Evolutionary conservation across 345 rosid species (phyloP), one percentile per base, ranked within the genome.

Genomic region (Clausena lansium): DNA sequence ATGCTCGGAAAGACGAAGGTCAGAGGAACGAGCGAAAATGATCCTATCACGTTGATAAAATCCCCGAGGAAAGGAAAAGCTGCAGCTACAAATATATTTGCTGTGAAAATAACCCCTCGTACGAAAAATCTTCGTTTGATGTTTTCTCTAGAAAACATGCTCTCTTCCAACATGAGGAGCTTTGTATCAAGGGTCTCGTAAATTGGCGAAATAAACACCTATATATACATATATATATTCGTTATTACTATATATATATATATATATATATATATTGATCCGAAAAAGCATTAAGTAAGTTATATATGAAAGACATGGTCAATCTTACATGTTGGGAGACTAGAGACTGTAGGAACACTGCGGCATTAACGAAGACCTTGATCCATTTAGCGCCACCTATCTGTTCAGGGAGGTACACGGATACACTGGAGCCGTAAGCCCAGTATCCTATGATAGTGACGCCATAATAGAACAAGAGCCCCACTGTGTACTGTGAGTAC

Each of bases 21-120:
- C 6, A 84, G 83, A 67, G 81, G 77, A 35, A 84, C 25, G 38
- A 82, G 81, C 8, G 83, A 35, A 50, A 84, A 77, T 28, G 87
- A 83, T 32, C 87, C 81, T 8, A 80, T 25, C 50, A 85, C 59
- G 82, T 73, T 85, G 62, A 82, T 81, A 54, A 82, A 82, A 64
- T 85, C 83, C 17, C 83, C 87, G 38, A 85, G 71, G 80, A 85
- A 85, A n/a, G 87, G 87, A 72, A 85, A 67, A n/a, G 83, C 81
- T 24, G 87, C 87, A 6, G 83, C 57, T 32, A 80, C 55, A 20
- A 78, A 74, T 63, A 82, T 80, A 76, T 71, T 80, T 32, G 22
- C 54, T 1, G 77, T 19, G 11, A 80, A 76, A 61, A 74, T 27
- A 30, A 76, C 10, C 19, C 78, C 80, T 8, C 84, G 74, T 6